Percentiles rank a stretch among this genome's conserved stretches.
Conservation (phyloP, 2,329 filamentous ascomycete genomes). For the Claviceps paspali region DNA sequence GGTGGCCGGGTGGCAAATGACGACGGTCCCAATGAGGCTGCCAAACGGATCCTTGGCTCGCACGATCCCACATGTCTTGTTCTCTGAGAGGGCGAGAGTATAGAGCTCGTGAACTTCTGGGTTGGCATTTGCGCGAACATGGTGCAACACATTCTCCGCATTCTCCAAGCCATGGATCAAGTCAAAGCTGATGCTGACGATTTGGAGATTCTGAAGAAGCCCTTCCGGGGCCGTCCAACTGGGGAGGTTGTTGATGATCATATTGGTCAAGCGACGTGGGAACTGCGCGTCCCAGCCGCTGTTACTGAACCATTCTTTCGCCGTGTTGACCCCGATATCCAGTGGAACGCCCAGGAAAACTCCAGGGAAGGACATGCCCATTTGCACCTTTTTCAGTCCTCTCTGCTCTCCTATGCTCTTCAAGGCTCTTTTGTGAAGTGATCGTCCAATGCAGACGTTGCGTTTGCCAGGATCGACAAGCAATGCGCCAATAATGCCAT, state of each 20-base stretch:
- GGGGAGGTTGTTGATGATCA: constrained; percentile 57
- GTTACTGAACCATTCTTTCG: constrained; percentile 72
- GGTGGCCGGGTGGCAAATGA: constrained; percentile 60
- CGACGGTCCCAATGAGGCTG: constrained; percentile 61
- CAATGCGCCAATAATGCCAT: constrained; percentile 69
- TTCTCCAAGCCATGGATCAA: constrained; percentile 70
- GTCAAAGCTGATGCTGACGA: constrained; percentile 64
- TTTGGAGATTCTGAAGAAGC: constrained; percentile 56
- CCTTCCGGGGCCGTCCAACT: constrained; percentile 65
- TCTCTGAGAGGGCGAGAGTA: constrained; percentile 55
- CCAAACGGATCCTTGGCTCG: constrained; percentile 56
- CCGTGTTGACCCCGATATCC: constrained; percentile 28
- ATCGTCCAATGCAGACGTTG: constrained; percentile 80
- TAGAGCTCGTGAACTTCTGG: constrained; percentile 71
- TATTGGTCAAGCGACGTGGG: constrained; percentile 43
- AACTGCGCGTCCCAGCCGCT: constrained; percentile 70
- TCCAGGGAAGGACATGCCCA: constrained; percentile 69
- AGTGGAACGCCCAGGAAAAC: constrained; percentile 72
- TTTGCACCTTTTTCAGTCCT: constrained; percentile 63
- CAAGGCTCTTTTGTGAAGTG: constrained; percentile 73
- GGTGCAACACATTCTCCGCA: constrained; percentile 55
- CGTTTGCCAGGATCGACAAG: constrained; percentile 78
- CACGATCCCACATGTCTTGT: constrained; percentile 63
- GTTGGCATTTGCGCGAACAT: constrained; percentile 59
- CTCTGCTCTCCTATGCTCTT: constrained; percentile 54